Evolutionary conservation across 768 basidiomycete genomes (phyloP).

Genomic region (Amanita thiersii): DNA sequence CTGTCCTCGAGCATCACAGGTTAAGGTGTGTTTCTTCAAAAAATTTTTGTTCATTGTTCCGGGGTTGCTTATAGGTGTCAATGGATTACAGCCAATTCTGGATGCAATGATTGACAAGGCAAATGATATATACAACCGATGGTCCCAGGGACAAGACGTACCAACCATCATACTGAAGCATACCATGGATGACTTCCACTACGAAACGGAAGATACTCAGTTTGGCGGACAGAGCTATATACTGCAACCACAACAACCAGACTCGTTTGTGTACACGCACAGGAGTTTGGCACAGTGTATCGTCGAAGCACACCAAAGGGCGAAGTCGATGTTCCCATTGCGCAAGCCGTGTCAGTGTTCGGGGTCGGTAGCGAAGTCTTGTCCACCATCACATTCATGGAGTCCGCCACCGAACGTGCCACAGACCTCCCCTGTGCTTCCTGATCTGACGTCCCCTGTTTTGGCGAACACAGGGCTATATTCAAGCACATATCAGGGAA

Average conservation of each 20-base stretch:
- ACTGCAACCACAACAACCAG: conserved; percentile 12
- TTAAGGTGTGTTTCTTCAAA: conserved; percentile 27
- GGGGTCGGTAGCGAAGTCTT: conserved; percentile 15
- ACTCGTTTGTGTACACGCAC: conserved; percentile 34
- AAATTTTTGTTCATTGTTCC: background rate
- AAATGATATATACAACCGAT: conserved; percentile 39
- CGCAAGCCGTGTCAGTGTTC: conserved; percentile 38
- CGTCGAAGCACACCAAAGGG: conserved; percentile 37
- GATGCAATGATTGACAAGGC: conserved; percentile 44
- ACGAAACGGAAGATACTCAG: conserved; percentile 14
- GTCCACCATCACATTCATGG: conserved; percentile 40
- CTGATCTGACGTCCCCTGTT: conserved; percentile 18
- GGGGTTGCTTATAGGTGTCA: conserved; percentile 1
- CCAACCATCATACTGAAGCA: conserved; percentile 34
- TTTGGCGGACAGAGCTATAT: conserved; percentile 10
- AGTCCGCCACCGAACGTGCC: conserved; percentile 28
- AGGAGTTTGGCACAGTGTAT: conserved; percentile 37
- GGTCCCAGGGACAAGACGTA: conserved; percentile 36
- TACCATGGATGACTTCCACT: conserved; percentile 20
- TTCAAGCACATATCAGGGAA: conserved; percentile 12
- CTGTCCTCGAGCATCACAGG: conserved; percentile 37
- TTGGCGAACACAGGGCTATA: conserved; percentile 20
- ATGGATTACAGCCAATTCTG: conserved; percentile 30
- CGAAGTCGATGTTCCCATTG: conserved; percentile 31
- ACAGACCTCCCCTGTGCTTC: conserved; percentile 28